Conservation (phyloP, 2,329 filamentous ascomycete genomes). For the Cytospora piceicola region DNA sequence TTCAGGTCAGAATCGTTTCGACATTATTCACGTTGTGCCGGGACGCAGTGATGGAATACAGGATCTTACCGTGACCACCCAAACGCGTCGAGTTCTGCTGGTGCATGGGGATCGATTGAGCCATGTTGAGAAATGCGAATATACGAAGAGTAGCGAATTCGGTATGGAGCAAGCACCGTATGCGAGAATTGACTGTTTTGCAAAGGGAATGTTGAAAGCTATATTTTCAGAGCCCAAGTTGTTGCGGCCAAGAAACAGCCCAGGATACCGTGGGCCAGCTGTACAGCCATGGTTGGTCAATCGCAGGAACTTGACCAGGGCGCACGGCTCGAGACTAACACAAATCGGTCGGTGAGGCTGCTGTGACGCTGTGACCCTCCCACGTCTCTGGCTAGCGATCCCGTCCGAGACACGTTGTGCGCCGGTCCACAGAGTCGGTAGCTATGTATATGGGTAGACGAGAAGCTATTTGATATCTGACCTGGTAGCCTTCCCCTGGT, state of each 20-base stretch:
- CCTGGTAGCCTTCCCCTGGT: slow-evolving; percentile 10
- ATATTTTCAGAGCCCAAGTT: slow-evolving; percentile 12
- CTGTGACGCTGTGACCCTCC: slow-evolving; percentile 5
- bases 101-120: slow-evolving; percentile 46
- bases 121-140: slow-evolving; percentile 15
- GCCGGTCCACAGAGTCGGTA: background rate
- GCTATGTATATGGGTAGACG: slow-evolving; percentile 4
- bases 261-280: slow-evolving; percentile 23
- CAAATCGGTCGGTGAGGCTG: slow-evolving; percentile 27
- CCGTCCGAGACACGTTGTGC: slow-evolving; percentile 22
- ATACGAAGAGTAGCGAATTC: slow-evolving; percentile 2
- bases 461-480: background rate
- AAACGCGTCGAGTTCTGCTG: slow-evolving; percentile 37
- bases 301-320: slow-evolving; percentile 25
- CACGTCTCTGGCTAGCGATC: slow-evolving; percentile 9
- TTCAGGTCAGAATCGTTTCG: slow-evolving; percentile 28
- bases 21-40: slow-evolving; percentile 14
- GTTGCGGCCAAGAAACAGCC: slow-evolving; percentile 21
- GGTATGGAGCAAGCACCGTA: background rate
- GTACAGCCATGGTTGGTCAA: slow-evolving; percentile 29
- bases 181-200: background rate
- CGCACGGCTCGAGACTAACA: slow-evolving; percentile 24
- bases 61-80: slow-evolving; percentile 50
- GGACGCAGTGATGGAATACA: slow-evolving; percentile 11
- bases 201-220: slow-evolving; percentile 6